These are phyloP conservation scores for Delphinella strobiligena DNA, from an alignment of 2,329 filamentous ascomycete species.

Conservation along the genomic window DNA sequence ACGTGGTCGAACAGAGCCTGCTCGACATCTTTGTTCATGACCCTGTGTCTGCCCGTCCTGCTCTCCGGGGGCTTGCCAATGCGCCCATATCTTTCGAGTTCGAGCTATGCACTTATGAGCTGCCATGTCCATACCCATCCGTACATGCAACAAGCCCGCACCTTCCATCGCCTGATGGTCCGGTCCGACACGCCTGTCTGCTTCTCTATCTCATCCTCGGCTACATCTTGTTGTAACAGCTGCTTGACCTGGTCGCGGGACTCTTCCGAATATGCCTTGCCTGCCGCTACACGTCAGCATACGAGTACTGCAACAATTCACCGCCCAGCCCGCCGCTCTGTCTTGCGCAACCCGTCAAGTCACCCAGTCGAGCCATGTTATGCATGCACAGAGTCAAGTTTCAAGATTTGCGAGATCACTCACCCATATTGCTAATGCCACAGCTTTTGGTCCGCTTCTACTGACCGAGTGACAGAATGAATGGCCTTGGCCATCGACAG, in stretches of 20 bases:
- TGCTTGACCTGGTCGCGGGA: conserved; percentile 17
- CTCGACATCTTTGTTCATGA: conserved; percentile 23
- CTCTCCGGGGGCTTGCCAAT: conserved; percentile 26
- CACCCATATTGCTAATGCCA: background rate
- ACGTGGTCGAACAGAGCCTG: conserved; percentile 24
- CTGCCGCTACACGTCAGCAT: conserved; percentile 7
- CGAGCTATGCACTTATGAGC: conserved; percentile 11
- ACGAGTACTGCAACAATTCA: background rate
- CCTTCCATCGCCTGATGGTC: conserved; percentile 23
- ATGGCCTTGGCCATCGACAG: background rate
- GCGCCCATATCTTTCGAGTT: conserved; percentile 24
- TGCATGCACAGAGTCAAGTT: background rate
- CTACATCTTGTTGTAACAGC: conserved; percentile 21
- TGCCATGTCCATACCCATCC: background rate
- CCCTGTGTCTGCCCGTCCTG: conserved; percentile 23
- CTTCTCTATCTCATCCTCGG: conserved; percentile 24
- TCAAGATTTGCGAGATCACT: background rate
- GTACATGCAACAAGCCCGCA: background rate
- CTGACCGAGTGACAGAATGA: background rate
- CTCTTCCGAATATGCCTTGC: conserved; percentile 16
- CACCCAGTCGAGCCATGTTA: no score
- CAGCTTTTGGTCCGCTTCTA: background rate
- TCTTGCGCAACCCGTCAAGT: no score
- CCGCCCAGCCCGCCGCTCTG: no score
- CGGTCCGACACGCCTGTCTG: conserved; percentile 25